Base-by-base conservation (phyloP, 73 alveolate species). In the Paramecium primaurelia region DNA sequence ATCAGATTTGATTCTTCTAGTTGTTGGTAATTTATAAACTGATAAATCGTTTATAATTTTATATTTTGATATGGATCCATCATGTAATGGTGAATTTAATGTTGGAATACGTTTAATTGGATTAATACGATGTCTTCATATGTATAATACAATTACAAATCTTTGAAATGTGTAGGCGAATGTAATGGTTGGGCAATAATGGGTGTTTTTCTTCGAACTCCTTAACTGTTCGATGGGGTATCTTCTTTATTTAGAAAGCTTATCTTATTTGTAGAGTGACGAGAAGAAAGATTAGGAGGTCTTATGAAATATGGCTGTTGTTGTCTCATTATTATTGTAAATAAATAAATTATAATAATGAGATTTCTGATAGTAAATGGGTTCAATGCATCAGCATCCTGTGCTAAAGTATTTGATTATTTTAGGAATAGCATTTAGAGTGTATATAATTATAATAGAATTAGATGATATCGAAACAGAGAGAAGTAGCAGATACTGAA, bases 401-500 rank as follows among this genome's bases (percentile, higher is more conserved):
- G 34, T 47, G 75, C 71, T 18, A 80, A 80, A 36, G 44, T 44
- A 18, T 80, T 80, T 80, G 47, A 80, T 14, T 30, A 80, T 25
- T 80, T 80, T 64, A 80, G 75, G 58, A 37, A 32, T 12, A 37
- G 28, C 58, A 44, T 80, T 25, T 26, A 45, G 20, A 20, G 49
- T 22, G 91, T 80, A 80, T 80, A 7, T 25, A 25, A 80, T 45
- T 8, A 80, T 44, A 26, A 18, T 25, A 44, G 34, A 20, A 12
- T 25, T 80, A 89, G 94, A 71, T 71, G 22, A 71, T 89, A 54
- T 59, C 80, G 12, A 77, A 45, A 34, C 16, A 71, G 68, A 71
- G 51, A n/a, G 94, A 89, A 47, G 73, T 89, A 45, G 94, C 84
- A 18, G 94, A 89, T 36, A 89, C 94, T 71, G 94, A 89, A 45